A percentile compares a stretch with the other conserved stretches of the same genome.
Conservation (phyloP, 176 grass and related monocot species). For the Melocanna baccifera region DNA sequence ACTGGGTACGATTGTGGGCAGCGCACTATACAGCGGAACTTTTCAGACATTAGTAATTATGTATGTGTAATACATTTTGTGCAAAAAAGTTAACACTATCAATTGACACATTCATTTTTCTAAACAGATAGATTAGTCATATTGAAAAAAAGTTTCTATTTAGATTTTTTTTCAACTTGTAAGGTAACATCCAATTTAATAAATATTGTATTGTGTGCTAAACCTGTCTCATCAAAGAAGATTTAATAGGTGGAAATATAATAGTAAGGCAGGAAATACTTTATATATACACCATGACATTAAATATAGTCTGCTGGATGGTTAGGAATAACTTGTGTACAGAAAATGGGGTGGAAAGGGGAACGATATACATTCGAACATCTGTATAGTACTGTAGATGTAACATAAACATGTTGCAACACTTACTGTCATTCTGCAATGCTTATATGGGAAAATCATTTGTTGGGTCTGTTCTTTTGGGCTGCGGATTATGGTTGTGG, state of each 20-base stretch:
- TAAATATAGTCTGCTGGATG: not conserved
- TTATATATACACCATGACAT: not conserved
- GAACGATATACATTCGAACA: not conserved
- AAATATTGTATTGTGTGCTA: not conserved
- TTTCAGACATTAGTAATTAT: not conserved
- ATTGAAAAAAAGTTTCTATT: not conserved
- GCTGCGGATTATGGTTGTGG: too few species aligned
- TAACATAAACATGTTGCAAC: not conserved
- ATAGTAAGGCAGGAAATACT: constrained; percentile 4
- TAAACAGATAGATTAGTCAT: not conserved
- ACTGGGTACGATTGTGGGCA: not conserved
- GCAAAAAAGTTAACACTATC: too few species aligned
- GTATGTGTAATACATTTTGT: not conserved
- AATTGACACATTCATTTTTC: not conserved
- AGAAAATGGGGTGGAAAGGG: not conserved
- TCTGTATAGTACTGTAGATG: not conserved
- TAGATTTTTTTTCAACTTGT: not conserved
- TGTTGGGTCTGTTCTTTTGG: too few species aligned
- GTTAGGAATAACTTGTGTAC: not conserved
- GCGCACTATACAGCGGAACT: not conserved
- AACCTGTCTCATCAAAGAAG: not conserved
- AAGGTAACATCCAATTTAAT: not conserved
- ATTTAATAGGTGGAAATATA: not conserved
- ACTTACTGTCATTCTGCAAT: constrained; percentile 10
- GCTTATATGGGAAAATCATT: not conserved